phyloP scores from a whole-genome alignment of 768 basidiomycete genomes.

The Rhodotorula diobovata region DNA sequence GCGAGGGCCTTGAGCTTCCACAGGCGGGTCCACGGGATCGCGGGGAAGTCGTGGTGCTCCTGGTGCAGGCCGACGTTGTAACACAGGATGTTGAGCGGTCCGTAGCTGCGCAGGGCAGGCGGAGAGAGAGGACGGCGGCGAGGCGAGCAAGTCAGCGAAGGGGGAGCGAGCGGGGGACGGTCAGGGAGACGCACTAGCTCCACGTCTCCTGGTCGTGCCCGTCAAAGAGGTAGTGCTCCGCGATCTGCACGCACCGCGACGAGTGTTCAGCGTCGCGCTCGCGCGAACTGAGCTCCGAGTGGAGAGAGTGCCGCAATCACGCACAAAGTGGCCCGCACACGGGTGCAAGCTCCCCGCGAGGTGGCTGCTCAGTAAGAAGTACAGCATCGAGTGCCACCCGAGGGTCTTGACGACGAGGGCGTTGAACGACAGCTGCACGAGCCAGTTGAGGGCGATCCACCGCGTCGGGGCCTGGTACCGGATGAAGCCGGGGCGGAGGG shows the following conservation, averaged over 20 bases:
- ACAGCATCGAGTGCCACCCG: conserved; percentile 57
- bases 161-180: no score
- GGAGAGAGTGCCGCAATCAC: background rate
- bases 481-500: conserved; percentile 88
- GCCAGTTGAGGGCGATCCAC: conserved; percentile 80
- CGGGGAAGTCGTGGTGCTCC: conserved; percentile 98
- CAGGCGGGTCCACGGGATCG: conserved; percentile 88
- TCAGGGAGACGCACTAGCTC: conserved; percentile 57
- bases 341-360: conserved; percentile 95
- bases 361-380: conserved; percentile 83
- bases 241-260: conserved; percentile 53
- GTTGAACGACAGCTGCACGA: conserved; percentile 67
- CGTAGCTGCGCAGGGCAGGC: conserved; percentile 54
- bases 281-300: no score
- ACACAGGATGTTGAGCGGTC: conserved; percentile 77
- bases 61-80: conserved; percentile 98
- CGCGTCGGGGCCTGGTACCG: conserved; percentile 70
- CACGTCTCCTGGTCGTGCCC: conserved; percentile 90
- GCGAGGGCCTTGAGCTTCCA: conserved; percentile 76
- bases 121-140: no score
- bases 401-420: conserved; percentile 53
- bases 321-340: conserved; percentile 80
- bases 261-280: background rate
- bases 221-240: conserved; percentile 89
- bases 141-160: background rate